Percentiles rank a stretch among this genome's conserved stretches.
Conservation (phyloP, 2,329 filamentous ascomycete genomes). For the Bipolaris zeicola region DNA sequence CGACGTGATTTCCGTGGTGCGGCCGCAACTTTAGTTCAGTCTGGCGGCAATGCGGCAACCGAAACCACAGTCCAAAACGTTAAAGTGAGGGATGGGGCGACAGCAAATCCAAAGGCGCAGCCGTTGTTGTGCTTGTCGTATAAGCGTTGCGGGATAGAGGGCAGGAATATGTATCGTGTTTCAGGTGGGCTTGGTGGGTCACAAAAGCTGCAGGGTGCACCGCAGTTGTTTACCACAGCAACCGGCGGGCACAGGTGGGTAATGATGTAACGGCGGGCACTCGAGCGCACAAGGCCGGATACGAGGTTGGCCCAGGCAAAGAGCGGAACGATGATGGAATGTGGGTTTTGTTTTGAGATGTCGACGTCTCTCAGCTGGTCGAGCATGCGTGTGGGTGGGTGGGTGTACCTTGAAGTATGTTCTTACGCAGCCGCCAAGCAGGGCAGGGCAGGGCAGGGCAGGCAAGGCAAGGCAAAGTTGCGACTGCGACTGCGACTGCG, state of each 20-base stretch:
- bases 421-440: slow-evolving; percentile 5
- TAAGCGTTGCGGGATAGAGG: slow-evolving; percentile 16
- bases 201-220: slow-evolving; percentile 15
- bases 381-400: background rate
- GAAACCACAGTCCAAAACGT: slow-evolving; percentile 25
- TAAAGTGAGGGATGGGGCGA: slow-evolving; percentile 18
- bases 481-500: background rate
- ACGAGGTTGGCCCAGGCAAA: too few relatives aligned
- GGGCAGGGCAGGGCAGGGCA: background rate
- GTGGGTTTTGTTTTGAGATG: background rate
- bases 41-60: slow-evolving; percentile 20
- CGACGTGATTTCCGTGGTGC: slow-evolving; percentile 15
- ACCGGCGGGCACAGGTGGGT: slow-evolving; percentile 26
- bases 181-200: slow-evolving; percentile 39
- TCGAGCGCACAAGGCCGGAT: background rate
- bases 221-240: slow-evolving; percentile 42
- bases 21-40: slow-evolving; percentile 31
- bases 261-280: slow-evolving; percentile 12
- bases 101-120: slow-evolving; percentile 10
- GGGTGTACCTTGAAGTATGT: background rate
- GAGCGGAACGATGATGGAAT: too few relatives aligned
- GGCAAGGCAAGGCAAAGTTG: background rate
- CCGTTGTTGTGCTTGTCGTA: slow-evolving; percentile 28
- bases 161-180: slow-evolving; percentile 30
- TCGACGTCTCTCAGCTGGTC: background rate